Conservation (phyloP, 345 rosid species). For the Hypericum androsaemum region DNA sequence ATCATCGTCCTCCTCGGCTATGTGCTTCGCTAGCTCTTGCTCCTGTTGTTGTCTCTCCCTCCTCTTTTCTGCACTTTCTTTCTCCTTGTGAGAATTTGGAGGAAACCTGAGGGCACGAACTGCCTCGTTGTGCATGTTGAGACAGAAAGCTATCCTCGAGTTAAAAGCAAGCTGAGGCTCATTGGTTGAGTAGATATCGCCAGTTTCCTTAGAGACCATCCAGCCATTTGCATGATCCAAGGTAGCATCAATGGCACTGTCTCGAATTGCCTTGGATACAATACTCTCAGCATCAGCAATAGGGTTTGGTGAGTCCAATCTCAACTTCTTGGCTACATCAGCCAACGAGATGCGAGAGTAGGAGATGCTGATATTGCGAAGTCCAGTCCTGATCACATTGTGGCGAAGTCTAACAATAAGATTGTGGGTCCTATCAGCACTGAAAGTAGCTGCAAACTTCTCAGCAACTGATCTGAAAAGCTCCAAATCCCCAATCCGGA, state of each 20-base stretch:
- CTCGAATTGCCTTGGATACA: constrained; percentile 74
- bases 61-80: constrained; percentile 74
- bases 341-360: constrained; percentile 60
- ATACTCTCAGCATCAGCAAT: constrained; percentile 81
- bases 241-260: constrained; percentile 81
- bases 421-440: constrained; percentile 50
- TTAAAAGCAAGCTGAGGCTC: constrained; percentile 86
- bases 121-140: constrained; percentile 88
- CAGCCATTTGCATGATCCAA: constrained; percentile 59
- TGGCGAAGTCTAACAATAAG: constrained; percentile 65
- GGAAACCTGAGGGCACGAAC: constrained; percentile 64
- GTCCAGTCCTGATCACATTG: constrained; percentile 76
- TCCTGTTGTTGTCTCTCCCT: constrained; percentile 81
- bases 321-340: constrained; percentile 56
- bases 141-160: constrained; percentile 79
- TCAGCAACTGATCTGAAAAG: constrained; percentile 64
- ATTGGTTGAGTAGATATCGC: constrained; percentile 77
- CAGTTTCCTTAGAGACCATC: constrained; percentile 79
- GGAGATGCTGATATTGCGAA: constrained; percentile 68
- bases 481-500: constrained; percentile 84
- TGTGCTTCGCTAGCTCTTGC: constrained; percentile 79
- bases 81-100: constrained; percentile 66
- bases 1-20: constrained; percentile 88
- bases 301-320: constrained; percentile 49
- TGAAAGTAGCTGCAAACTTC: constrained; percentile 52